A percentile compares a stretch with the other conserved stretches of the same genome.
Conservation (phyloP, 139 green algal genomes). For the Tetratostichococcus sp. region DNA sequence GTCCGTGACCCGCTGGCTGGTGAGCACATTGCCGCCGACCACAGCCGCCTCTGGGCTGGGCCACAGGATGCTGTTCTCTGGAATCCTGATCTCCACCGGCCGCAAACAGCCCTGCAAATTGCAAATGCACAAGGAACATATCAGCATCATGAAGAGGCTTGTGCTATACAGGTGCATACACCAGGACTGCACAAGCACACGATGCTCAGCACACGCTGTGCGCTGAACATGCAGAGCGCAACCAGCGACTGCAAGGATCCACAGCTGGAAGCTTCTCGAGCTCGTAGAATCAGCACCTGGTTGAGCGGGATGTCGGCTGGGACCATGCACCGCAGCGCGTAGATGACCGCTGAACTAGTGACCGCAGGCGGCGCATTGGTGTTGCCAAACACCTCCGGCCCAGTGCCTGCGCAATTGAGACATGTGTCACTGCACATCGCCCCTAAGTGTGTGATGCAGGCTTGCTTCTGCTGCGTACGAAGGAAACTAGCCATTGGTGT, state of each 20-base stretch:
- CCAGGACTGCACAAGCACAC: no score
- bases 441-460: no score
- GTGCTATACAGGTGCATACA: no score
- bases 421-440: neutral
- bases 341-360: conserved; percentile 90
- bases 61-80: conserved; percentile 40
- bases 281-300: conserved; percentile 53
- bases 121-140: neutral
- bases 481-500: no score
- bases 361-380: conserved; percentile 92
- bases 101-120: conserved; percentile 62
- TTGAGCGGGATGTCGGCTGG: conserved; percentile 88
- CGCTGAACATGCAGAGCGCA: no score
- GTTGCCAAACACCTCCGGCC: conserved; percentile 90
- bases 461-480: no score
- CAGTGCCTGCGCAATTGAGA: conserved; percentile 28
- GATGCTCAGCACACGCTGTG: no score
- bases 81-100: conserved; percentile 71
- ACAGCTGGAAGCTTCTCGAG: no score
- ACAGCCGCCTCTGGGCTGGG: conserved; percentile 67
- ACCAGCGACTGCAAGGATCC: no score
- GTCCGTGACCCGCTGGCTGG: conserved; percentile 94
- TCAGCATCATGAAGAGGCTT: no score
- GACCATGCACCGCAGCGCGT: conserved; percentile 89
- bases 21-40: conserved; percentile 97